Percentiles rank a stretch among this genome's conserved stretches.
Evolutionary conservation across 768 basidiomycete species (phyloP).

Genomic region (Tephrocybe sp.): DNA sequence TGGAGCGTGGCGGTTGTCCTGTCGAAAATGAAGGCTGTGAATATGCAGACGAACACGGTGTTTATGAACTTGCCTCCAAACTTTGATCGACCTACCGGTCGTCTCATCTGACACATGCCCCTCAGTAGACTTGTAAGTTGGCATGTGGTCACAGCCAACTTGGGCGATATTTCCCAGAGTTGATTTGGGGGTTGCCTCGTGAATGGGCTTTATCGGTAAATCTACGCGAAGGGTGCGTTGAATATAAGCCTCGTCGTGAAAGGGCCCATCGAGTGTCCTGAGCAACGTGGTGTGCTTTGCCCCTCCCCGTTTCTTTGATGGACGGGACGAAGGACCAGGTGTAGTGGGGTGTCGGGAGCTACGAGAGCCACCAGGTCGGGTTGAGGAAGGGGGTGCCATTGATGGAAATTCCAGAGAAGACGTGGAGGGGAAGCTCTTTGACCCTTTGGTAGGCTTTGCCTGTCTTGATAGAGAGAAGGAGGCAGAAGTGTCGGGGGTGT

Average conservation of each 20-base stretch:
- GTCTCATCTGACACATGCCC: constrained; percentile 26
- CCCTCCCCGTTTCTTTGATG: constrained; percentile 9
- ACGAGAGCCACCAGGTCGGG: constrained; percentile 7
- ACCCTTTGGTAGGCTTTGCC: constrained; percentile 7
- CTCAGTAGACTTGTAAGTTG: constrained; percentile 32
- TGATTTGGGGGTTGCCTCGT: constrained; percentile 36
- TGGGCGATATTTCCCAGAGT: constrained; percentile 41
- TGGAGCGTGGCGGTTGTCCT: constrained; percentile 43
- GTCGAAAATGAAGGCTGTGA: neutral
- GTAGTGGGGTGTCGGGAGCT: constrained; percentile 11
- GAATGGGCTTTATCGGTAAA: constrained; percentile 28
- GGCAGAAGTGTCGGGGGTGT: constrained; percentile 20
- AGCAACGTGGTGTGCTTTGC: constrained; percentile 3
- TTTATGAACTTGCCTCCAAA: constrained; percentile 47
- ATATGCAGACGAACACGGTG: neutral
- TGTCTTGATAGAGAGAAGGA: constrained; percentile 23
- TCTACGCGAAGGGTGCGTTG: constrained; percentile 26
- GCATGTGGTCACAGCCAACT: constrained; percentile 24
- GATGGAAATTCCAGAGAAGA: constrained; percentile 19
- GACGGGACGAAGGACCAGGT: constrained; percentile 18
- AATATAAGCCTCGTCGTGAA: constrained; percentile 35
- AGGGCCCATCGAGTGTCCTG: constrained; percentile 30
- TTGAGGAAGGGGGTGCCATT: constrained; percentile 26
- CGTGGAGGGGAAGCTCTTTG: neutral
- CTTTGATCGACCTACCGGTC: constrained; percentile 15